Evolutionary conservation across 306 rosid species (phyloP), one percentile per base, ranked within the genome.

Genomic region (Ormosia emarginata): DNA sequence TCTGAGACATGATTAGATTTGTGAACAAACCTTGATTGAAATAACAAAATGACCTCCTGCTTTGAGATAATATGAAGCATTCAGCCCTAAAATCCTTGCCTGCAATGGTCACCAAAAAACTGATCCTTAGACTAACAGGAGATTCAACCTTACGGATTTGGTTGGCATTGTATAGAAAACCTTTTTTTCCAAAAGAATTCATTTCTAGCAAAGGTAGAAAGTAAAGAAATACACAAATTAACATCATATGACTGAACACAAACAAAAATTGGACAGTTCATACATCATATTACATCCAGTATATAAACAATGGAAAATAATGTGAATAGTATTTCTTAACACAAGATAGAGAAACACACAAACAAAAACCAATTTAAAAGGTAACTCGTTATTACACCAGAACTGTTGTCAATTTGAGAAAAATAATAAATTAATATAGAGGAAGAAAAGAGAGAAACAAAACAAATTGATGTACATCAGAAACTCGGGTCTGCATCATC

Each of bases 51-150:
- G 97, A 2, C 98, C 98, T 15, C 98, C 99, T 0, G 94, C 62
- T 84, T 95, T 95, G 47, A 95, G 93, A 76, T 90, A 93, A 69
- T 87, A 95, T 7, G 98, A 90, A 18, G 99, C 99, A 85, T 95
- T 95, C 80, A 95, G 57, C 5, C 87, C 97, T n/a, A 93, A 78
- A 87, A 96, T 96, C 77, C 99, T 93, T n/a, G 99, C 98, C 98
- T 95, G 92, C 80, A 82, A 34, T 47, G n/a, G 37, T 43, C 14
- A 57, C 13, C 53, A 69, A 29, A 71, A 76, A n/a, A 37, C 5
- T 33, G 40, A 46, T 8, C 32, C 43, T 67, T 43, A 6, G 4
- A 49, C 58, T 8, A 33, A 6, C 4, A 7, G 3, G 10, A 8
- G 4, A 8, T 49, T 11, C 55, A 33, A 24, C 8, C 2, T 36